These are phyloP conservation scores for Pseudogymnoascus sp. DNA, from an alignment of 2,329 filamentous ascomycete genomes.

Conservation along the genomic window DNA sequence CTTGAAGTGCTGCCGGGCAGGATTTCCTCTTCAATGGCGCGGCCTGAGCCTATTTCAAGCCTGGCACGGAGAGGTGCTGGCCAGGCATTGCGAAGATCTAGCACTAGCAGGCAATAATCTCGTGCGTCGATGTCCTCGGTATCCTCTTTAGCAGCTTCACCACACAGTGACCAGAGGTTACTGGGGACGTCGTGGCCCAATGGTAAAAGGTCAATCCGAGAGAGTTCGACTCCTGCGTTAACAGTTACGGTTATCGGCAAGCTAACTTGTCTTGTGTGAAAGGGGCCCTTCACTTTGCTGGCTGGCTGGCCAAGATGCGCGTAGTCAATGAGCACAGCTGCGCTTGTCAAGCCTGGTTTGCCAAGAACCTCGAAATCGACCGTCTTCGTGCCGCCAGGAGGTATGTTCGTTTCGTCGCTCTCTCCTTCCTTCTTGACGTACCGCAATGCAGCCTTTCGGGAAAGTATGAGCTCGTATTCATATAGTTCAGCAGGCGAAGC, in stretches of 20 bases:
- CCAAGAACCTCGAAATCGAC: slow-evolving; percentile 83
- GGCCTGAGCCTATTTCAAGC: slow-evolving; percentile 36
- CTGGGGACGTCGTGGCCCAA: slow-evolving; percentile 60
- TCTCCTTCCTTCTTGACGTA: slow-evolving; percentile 44
- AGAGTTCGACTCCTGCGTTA: slow-evolving; percentile 80
- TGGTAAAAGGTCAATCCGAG: slow-evolving; percentile 70
- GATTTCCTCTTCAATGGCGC: slow-evolving; percentile 41
- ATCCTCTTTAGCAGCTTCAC: slow-evolving; percentile 24
- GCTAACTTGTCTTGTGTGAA: slow-evolving; percentile 77
- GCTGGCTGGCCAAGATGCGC: slow-evolving; percentile 65
- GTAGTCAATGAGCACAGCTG: slow-evolving; percentile 78
- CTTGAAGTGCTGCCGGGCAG: slow-evolving; percentile 64
- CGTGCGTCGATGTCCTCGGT: slow-evolving; percentile 39
- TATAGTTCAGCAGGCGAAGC: slow-evolving; percentile 72
- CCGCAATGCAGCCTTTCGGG: slow-evolving; percentile 63
- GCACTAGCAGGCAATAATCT: slow-evolving; percentile 68
- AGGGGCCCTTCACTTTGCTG: slow-evolving; percentile 62
- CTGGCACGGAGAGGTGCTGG: slow-evolving; percentile 67
- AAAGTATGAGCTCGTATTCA: slow-evolving; percentile 74
- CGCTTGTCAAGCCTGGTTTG: slow-evolving; percentile 74
- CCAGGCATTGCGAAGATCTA: slow-evolving; percentile 88
- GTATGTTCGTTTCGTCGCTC: slow-evolving; percentile 48
- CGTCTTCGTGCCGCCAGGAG: slow-evolving; percentile 57
- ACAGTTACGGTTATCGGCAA: slow-evolving; percentile 81
- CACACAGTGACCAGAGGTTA: slow-evolving; percentile 47